These are phyloP conservation scores for Tulasnella sp. DNA, from an alignment of 768 basidiomycete genomes.

Conservation along the genomic window DNA sequence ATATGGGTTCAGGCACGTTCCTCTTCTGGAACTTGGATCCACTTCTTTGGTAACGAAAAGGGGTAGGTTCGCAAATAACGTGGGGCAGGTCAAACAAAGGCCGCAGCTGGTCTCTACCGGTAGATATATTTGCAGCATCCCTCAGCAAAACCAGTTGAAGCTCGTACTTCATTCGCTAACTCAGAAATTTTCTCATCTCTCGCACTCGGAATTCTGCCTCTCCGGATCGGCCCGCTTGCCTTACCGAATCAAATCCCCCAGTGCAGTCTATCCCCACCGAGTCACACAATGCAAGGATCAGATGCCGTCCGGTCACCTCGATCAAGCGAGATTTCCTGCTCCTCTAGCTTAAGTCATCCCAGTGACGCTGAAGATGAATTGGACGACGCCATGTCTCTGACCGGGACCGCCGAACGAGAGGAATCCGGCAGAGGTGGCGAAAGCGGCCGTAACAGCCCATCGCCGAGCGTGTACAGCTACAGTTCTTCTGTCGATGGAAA, in stretches of 20 bases:
- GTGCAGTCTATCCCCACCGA: neutral
- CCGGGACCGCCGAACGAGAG: neutral
- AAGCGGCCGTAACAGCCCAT: neutral
- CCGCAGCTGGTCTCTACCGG: no score
- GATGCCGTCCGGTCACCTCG: neutral
- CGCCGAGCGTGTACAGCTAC: conserved; percentile 26
- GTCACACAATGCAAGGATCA: neutral
- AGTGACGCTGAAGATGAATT: neutral
- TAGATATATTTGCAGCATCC: neutral
- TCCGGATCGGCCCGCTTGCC: neutral
- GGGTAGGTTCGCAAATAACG: no score
- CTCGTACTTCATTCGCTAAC: neutral
- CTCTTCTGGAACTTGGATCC: no score
- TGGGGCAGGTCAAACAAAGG: no score
- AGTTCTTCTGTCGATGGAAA: conserved; percentile 18
- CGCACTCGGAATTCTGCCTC: neutral
- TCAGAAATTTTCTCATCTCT: neutral
- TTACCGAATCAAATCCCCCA: neutral
- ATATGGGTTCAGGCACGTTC: no score
- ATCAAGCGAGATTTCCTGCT: neutral
- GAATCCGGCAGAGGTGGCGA: neutral
- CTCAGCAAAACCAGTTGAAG: neutral
- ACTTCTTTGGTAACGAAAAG: no score
- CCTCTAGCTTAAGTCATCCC: neutral
- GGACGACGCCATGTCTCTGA: neutral